Percentiles rank a stretch among this genome's conserved stretches.
Conservation (phyloP, 192 early-diverging fungal species). For the Entrophospora sp. region DNA sequence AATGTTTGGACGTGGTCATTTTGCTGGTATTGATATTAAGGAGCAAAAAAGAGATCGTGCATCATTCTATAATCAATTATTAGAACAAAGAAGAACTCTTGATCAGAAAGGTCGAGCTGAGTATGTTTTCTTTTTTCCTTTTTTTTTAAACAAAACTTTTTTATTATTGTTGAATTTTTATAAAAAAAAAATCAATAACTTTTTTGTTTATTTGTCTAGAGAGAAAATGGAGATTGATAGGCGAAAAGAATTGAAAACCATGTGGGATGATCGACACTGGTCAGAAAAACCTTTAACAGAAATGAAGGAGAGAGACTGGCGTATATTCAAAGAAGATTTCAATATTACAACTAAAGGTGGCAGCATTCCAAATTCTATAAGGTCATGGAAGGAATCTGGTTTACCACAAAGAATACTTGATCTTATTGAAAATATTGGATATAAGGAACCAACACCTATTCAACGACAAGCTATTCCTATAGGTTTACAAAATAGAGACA, state of each 20-base stretch:
- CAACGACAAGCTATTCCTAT: conserved; percentile 97
- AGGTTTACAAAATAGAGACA: conserved; percentile 81
- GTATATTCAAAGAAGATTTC: conserved; percentile 98
- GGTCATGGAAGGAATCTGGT: conserved; percentile 78
- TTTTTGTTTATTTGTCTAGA: conserved; percentile 25
- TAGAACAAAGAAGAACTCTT: conserved; percentile 48
- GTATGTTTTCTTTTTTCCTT: conserved; percentile 24
- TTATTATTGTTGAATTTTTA: background rate
- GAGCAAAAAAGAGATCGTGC: conserved; percentile 60
- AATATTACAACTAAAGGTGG: conserved; percentile 93
- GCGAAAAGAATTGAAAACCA: conserved; percentile 55
- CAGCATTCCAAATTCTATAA: conserved; percentile 79
- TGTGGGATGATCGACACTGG: conserved; percentile 94
- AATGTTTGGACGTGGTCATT: conserved; percentile 81
- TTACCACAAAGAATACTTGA: conserved; percentile 62
- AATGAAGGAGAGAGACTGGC: conserved; percentile 98
- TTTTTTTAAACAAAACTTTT: background rate
- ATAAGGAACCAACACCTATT: conserved; percentile 92
- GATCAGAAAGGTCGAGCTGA: conserved; percentile 52
- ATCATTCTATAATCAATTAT: conserved; percentile 59
- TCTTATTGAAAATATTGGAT: conserved; percentile 78
- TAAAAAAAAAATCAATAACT: too few relatives aligned
- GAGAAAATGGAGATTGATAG: conserved; percentile 54
- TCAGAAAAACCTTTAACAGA: conserved; percentile 77
- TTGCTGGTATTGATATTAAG: conserved; percentile 78